Percentiles rank a stretch among this genome's conserved stretches.
phyloP scores from a whole-genome alignment of 805 yeast genomes.

The Metschnikowia matae region DNA sequence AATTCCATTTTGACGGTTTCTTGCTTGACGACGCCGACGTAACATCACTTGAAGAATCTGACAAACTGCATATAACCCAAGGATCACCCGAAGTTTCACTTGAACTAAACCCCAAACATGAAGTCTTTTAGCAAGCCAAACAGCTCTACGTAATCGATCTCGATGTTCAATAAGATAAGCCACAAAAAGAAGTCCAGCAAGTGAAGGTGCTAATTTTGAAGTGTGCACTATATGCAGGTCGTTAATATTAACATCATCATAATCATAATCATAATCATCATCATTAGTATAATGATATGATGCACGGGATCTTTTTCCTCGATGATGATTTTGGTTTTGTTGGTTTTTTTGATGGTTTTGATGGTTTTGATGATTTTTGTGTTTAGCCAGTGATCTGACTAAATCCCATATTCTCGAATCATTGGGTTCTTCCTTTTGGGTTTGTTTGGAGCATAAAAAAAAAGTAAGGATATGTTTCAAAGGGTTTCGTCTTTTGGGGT shows the following conservation, averaged over 20 bases:
- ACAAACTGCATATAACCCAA: conserved; percentile 1
- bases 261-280: no score
- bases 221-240: not conserved
- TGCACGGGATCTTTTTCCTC: conserved; percentile 2
- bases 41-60: not conserved
- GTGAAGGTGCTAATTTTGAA: not conserved
- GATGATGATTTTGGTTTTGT: no score
- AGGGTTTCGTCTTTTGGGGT: no score
- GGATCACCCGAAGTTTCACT: not conserved
- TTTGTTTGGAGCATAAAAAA: not conserved
- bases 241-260: no score
- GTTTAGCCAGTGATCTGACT: not conserved
- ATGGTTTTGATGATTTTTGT: not conserved
- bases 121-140: not conserved
- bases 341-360: no score
- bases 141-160: not conserved
- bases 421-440: not conserved
- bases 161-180: not conserved
- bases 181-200: not conserved
- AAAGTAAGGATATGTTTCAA: not conserved
- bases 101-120: not conserved
- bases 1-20: not conserved
- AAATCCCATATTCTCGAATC: not conserved
- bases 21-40: not conserved
- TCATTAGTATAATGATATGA: not conserved